Evolutionary conservation across 2,329 filamentous ascomycete species (phyloP), one percentile per base, ranked within the genome.

Genomic region (Nectriaceae sp.): DNA sequence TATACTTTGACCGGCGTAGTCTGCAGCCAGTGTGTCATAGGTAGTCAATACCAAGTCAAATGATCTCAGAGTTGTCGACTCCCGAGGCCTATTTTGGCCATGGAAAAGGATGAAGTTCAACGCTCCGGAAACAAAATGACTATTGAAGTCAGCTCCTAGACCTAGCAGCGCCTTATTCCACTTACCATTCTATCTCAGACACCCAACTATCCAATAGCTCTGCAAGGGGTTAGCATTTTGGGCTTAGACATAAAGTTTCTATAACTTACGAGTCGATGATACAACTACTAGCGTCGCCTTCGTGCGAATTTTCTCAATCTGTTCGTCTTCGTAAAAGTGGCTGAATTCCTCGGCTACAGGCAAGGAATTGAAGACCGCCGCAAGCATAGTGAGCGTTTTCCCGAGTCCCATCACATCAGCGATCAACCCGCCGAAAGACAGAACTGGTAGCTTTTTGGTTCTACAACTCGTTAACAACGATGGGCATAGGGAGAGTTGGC

Each of bases 41-140:
- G 75, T 78, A 4, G 76, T 75, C 3, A 78, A 52, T 18, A 78
- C 69, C 3, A 78, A 59, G 47, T 75, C 69, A 2, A 60, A 59
- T 21, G 68, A 45, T 10, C 57, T 53, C 20, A 75, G 52, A 2
- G 41, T 36, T 10, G 57, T 46, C 10, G 52, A 47, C 4, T 68
- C 54, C n/a, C 50, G 53, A 11, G 57, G 42, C n/a, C 70, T 55
- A 4, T 50, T 49, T 5, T 52, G 57, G 0, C 74, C 72, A 38
- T 76, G 71, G 42, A 75, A 74, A 26, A 59, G 63, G 24, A 63
- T 45, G 1, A 56, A 46, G 3, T 59, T 66, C 11, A 74, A 46
- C 11, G 44, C 52, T 2, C 48, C 54, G 0, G 58, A 44, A 5
- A 5, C 5, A 11, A 71, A 49, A 44, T 74, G 70, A 4, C 71